phyloP scores from a whole-genome alignment of 768 basidiomycete genomes.

The Lactarius tabidus region DNA sequence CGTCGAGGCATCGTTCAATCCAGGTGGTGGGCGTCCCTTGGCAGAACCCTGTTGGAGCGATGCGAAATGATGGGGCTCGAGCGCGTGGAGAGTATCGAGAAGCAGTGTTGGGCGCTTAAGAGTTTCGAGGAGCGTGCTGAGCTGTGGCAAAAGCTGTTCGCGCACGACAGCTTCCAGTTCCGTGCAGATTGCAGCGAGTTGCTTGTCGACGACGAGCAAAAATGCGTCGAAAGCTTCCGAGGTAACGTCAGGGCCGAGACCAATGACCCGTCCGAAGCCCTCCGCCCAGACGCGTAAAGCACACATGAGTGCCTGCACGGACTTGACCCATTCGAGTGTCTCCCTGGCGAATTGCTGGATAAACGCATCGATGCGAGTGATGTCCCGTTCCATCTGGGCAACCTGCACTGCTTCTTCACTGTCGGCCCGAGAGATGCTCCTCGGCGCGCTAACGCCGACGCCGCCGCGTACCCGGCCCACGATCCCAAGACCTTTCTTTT shows the following conservation, averaged over 20 bases:
- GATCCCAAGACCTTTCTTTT: constrained; percentile 40
- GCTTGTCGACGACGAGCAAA: constrained; percentile 49
- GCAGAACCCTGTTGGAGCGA: constrained; percentile 61
- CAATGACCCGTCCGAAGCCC: constrained; percentile 26
- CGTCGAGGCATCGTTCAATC: constrained; percentile 67
- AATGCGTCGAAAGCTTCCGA: constrained; percentile 40
- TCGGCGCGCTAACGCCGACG: constrained; percentile 59
- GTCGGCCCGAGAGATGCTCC: constrained; percentile 42
- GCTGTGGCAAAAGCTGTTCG: constrained; percentile 51
- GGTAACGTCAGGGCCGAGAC: constrained; percentile 27
- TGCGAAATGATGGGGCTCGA: constrained; percentile 67
- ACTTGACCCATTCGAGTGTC: constrained; percentile 22
- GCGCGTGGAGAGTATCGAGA: constrained; percentile 63
- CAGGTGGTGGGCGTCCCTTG: constrained; percentile 62
- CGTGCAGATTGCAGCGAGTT: constrained; percentile 49
- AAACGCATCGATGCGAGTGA: constrained; percentile 12
- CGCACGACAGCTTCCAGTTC: constrained; percentile 53
- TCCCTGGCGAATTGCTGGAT: constrained; percentile 21
- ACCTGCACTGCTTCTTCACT: constrained; percentile 24
- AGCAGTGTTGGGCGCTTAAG: constrained; percentile 61
- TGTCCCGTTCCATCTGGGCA: constrained; percentile 19
- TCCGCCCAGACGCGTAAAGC: constrained; percentile 21
- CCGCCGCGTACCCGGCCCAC: constrained; percentile 56
- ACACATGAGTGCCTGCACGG: constrained; percentile 6
- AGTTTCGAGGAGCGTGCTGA: constrained; percentile 54